phyloP scores from a whole-genome alignment of 1,284 basidiomycete genomes.

The Cryptococcus hybrid region DNA sequence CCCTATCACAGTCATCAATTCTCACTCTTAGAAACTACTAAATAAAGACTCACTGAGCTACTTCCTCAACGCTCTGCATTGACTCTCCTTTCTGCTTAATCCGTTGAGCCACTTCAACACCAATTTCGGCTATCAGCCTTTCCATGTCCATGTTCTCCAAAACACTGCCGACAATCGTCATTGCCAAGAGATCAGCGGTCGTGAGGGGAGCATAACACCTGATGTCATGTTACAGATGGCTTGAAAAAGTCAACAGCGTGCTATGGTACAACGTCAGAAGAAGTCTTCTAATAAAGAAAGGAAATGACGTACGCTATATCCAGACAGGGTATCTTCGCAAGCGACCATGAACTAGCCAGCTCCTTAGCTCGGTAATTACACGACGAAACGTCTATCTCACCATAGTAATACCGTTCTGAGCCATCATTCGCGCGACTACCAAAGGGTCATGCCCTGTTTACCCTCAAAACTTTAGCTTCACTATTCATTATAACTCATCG shows the following conservation, averaged over 20 bases:
- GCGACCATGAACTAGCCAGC: slow-evolving; percentile 84
- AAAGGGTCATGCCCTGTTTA: slow-evolving; percentile 74
- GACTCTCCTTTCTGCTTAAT: slow-evolving; percentile 70
- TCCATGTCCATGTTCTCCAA: slow-evolving; percentile 99
- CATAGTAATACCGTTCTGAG: slow-evolving; percentile 81
- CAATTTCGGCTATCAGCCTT: slow-evolving; percentile 84
- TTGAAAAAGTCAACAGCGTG: slow-evolving; percentile 91
- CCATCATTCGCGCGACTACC: slow-evolving; percentile 83
- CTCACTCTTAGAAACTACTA: neutral
- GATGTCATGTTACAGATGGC: slow-evolving; percentile 90
- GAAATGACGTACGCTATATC: slow-evolving; percentile 69
- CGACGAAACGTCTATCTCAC: slow-evolving; percentile 54
- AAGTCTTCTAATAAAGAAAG: neutral
- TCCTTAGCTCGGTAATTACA: slow-evolving; percentile 12
- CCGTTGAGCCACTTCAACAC: slow-evolving; percentile 86
- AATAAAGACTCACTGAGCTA: slow-evolving; percentile 58
- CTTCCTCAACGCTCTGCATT: slow-evolving; percentile 87
- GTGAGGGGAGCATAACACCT: slow-evolving; percentile 91
- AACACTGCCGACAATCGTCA: slow-evolving; percentile 92
- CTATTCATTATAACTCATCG: slow-evolving; percentile 4
- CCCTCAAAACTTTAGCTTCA: too few relatives aligned
- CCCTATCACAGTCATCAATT: slow-evolving; percentile 18
- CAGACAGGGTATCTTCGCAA: slow-evolving; percentile 94
- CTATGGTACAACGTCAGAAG: slow-evolving; percentile 51
- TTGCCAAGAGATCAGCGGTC: slow-evolving; percentile 92